Evolutionary conservation across 768 basidiomycete species (phyloP).

Genomic region (Mycena pura): DNA sequence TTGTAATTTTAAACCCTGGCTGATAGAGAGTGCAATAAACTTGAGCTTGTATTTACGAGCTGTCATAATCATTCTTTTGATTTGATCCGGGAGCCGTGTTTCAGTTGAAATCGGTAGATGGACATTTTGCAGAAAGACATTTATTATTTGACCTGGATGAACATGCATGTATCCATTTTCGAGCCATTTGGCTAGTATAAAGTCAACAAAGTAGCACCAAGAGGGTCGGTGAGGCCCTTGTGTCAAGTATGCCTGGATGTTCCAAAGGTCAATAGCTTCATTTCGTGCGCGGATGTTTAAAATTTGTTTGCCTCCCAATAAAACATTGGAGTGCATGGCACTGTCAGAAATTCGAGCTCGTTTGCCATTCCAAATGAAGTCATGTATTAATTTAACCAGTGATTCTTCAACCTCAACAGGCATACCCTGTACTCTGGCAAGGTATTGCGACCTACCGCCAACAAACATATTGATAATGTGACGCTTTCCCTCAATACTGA

Average conservation of each 20-base stretch:
- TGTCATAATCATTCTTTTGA: no score
- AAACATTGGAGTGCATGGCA: background rate
- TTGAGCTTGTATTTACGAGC: no score
- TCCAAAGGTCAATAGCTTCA: slow-evolving; percentile 2
- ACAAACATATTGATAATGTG: slow-evolving; percentile 30
- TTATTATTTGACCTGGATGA: no score
- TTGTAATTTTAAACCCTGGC: no score
- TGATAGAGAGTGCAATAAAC: no score
- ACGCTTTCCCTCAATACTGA: slow-evolving; percentile 20
- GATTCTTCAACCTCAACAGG: slow-evolving; percentile 20
- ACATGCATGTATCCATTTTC: no score
- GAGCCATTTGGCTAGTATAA: background rate
- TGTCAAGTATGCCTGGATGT: background rate
- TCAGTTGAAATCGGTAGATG: no score
- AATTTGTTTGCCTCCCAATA: slow-evolving; percentile 3
- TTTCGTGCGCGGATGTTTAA: background rate
- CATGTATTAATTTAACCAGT: background rate
- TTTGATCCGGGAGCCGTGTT: no score
- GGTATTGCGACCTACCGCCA: slow-evolving; percentile 32
- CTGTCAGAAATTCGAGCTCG: background rate
- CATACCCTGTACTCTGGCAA: slow-evolving; percentile 35
- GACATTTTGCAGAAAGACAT: no score
- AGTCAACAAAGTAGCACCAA: slow-evolving; percentile 4
- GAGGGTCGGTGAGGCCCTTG: background rate
- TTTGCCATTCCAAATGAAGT: slow-evolving; percentile 12